Evolutionary conservation across 495 filamentous ascomycete genomes (phyloP), one percentile per base, ranked within the genome.

Genomic region (Saxophila tyrrhenica): DNA sequence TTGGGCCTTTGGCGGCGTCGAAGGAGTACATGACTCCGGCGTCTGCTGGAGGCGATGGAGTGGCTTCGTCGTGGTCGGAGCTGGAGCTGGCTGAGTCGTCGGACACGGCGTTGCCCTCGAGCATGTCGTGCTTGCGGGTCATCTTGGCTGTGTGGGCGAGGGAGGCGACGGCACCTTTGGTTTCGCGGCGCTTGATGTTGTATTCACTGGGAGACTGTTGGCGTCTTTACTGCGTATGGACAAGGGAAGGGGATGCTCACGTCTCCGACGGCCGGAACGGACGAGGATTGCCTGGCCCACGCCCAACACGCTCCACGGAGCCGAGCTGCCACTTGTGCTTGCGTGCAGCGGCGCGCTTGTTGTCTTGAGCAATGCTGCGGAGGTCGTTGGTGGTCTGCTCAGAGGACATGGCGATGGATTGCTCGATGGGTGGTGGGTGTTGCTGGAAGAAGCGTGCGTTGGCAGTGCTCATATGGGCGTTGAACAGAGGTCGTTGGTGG

Each of bases 281-380:
- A n/a, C 56, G 52, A 43, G 52, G 60, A 21, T 60, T 46, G 9
- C 49, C 53, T 13, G 48, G 54, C 13, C 47, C 53, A 32, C 41
- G 35, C 21, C 60, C 53, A 48, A 54, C 46, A 25, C 20, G 3
- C 16, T 54, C 38, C 19, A 32, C 55, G 23, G 66, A 67, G 35
- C 77, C 77, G 46, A 71, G 64, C 7, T 70, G 70, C 77, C 77
- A 80, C 61, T 80, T 80, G 54, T 73, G 67, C 66, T 76, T 75
- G 53, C 73, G 73, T 57, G 76, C 68, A 59, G 74, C 66, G 60
- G 67, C 69, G 54, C 77, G 74, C 54, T 60, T 59, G 59, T 59
- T 63, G 47, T 70, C 66, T 47, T 65, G 59, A 44, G 69, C 55
- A 25, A 52, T 57, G 62, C 64, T 65, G 63, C 69, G 69, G 61